These are phyloP conservation scores for Ascochyta fabae DNA, from an alignment of 2,329 filamentous ascomycete species.

Conservation along the genomic window DNA sequence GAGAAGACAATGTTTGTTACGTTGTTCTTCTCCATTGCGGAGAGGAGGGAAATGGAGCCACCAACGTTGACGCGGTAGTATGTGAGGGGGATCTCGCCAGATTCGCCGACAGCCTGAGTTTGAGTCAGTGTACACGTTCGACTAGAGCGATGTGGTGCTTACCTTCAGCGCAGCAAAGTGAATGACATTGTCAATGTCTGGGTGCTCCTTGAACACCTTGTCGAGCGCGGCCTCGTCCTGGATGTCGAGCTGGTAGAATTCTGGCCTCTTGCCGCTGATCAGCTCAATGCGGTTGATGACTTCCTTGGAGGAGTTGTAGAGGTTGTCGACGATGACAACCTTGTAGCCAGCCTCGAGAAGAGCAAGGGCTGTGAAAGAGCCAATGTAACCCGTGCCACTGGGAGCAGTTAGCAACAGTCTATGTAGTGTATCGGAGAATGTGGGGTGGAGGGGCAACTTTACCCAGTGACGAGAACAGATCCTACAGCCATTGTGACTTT, in stretches of 20 bases:
- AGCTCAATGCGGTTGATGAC: constrained; percentile 94
- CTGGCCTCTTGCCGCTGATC: constrained; percentile 84
- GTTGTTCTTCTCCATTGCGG: constrained; percentile 86
- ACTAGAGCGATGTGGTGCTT: constrained; percentile 30
- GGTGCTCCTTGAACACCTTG: constrained; percentile 85
- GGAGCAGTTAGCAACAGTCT: constrained; percentile 9
- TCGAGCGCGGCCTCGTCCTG: constrained; percentile 85
- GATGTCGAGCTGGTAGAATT: constrained; percentile 85
- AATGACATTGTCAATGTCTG: constrained; percentile 96
- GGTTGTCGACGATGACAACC: constrained; percentile 93
- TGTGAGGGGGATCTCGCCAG: constrained; percentile 88
- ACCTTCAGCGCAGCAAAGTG: constrained; percentile 98
- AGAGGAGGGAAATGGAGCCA: constrained; percentile 85
- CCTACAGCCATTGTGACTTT: constrained; percentile 71
- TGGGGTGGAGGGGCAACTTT: constrained; percentile 54
- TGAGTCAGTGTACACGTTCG: not conserved
- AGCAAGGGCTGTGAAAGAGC: constrained; percentile 91
- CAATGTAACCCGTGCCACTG: constrained; percentile 98
- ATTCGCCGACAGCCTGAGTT: constrained; percentile 90
- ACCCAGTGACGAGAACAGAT: constrained; percentile 93
- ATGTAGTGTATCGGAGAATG: constrained; percentile 16
- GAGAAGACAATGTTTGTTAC: constrained; percentile 99
- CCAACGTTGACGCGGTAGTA: constrained; percentile 98
- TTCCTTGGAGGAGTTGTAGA: constrained; percentile 95
- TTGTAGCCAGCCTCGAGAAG: constrained; percentile 95